Conservation (phyloP, 2,329 filamentous ascomycete species). For the Paecilomyces formosus region DNA sequence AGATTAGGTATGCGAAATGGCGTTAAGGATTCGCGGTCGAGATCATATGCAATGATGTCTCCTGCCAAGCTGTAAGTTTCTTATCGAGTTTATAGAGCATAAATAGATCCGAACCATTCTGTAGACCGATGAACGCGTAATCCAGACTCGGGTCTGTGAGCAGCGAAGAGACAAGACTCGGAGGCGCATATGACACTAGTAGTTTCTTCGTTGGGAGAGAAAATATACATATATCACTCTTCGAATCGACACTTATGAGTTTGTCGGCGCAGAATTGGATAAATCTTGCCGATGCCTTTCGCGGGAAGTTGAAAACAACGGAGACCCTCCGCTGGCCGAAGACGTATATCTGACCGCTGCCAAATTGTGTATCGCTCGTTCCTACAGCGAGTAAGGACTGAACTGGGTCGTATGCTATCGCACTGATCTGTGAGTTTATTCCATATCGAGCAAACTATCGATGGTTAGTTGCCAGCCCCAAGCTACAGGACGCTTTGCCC, state of each 20-base stretch:
- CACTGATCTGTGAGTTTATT: slow-evolving; percentile 68
- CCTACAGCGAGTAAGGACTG: slow-evolving; percentile 90
- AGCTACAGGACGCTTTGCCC: not conserved
- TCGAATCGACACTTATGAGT: slow-evolving; percentile 74
- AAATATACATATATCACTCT: slow-evolving; percentile 79
- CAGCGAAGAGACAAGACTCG: slow-evolving; percentile 66
- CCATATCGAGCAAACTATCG: slow-evolving; percentile 64
- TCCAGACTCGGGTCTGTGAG: slow-evolving; percentile 85
- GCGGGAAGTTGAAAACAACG: slow-evolving; percentile 63
- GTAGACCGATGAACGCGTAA: slow-evolving; percentile 80
- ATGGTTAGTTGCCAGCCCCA: not conserved
- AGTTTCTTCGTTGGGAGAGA: slow-evolving; percentile 64
- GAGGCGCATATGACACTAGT: slow-evolving; percentile 64
- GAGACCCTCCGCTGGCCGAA: slow-evolving; percentile 76
- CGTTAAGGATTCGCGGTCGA: slow-evolving; percentile 71
- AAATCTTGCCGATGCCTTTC: slow-evolving; percentile 65
- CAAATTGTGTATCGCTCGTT: slow-evolving; percentile 79
- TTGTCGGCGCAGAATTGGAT: slow-evolving; percentile 83
- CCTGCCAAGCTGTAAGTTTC: slow-evolving; percentile 33
- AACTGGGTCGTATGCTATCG: slow-evolving; percentile 83
- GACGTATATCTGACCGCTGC: slow-evolving; percentile 80
- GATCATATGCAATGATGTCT: slow-evolving; percentile 84
- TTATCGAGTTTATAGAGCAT: not conserved
- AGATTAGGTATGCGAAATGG: slow-evolving; percentile 80
- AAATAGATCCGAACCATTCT: slow-evolving; percentile 47